Percentiles rank a stretch among this genome's conserved stretches.
phyloP scores from a whole-genome alignment of 768 basidiomycete species.

The Russula dissimulans region DNA sequence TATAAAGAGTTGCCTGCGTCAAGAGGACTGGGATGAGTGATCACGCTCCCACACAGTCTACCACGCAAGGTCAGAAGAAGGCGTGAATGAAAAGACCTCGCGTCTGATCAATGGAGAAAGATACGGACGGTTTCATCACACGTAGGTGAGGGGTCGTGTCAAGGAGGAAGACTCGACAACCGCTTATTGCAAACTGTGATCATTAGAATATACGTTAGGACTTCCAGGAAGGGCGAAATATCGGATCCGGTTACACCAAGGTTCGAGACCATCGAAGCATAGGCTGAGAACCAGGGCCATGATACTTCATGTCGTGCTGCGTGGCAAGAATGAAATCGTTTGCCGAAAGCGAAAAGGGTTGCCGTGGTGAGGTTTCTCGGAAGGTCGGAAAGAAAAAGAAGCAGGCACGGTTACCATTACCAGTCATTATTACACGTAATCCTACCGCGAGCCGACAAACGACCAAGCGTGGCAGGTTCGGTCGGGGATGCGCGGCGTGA shows the following conservation, averaged over 20 bases:
- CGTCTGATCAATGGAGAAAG: conserved; percentile 11
- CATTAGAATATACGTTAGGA: conserved; percentile 6
- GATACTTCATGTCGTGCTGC: conserved; percentile 8
- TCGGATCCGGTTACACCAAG: conserved; percentile 16
- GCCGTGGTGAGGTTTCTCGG: not conserved
- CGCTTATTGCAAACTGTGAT: conserved; percentile 15
- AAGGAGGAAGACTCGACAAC: not conserved
- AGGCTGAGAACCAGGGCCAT: conserved; percentile 10
- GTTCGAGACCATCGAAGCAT: conserved; percentile 19
- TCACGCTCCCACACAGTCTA: conserved; percentile 11
- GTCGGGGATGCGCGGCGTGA: not conserved
- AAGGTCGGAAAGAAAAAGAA: conserved; percentile 7
- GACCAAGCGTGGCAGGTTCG: not conserved
- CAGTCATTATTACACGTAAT: conserved; percentile 12
- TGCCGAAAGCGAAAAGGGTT: conserved; percentile 16
- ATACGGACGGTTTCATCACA: conserved; percentile 13
- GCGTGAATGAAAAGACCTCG: conserved; percentile 12
- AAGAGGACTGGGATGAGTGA: not conserved
- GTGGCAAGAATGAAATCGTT: conserved; percentile 6
- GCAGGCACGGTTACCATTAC: conserved; percentile 4
- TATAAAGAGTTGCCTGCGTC: conserved; percentile 3
- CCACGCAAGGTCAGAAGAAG: not conserved
- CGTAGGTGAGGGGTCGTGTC: conserved; percentile 5
- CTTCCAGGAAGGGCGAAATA: conserved; percentile 17
- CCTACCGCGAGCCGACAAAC: not conserved